A percentile compares a stretch with the other conserved stretches of the same genome.
Conservation (phyloP, 2,329 filamentous ascomycete species). For the Neopestalotiopsis clavispora region DNA sequence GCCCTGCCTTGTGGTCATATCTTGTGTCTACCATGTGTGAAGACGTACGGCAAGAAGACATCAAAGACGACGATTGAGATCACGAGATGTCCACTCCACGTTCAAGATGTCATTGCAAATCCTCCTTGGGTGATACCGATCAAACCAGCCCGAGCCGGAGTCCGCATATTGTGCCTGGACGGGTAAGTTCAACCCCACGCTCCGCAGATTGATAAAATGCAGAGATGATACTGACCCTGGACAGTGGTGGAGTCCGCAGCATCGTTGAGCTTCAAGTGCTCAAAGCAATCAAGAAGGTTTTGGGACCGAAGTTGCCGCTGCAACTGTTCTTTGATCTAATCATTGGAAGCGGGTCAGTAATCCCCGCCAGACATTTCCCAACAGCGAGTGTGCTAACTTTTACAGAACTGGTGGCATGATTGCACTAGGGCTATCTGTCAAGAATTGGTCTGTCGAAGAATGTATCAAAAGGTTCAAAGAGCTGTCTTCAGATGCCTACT, state of each 20-base stretch:
- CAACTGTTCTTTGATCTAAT: constrained; percentile 38
- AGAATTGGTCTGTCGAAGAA: constrained; percentile 35
- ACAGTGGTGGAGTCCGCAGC: constrained; percentile 33
- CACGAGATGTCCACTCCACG: constrained; percentile 33
- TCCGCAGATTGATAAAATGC: neutral
- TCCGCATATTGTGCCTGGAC: constrained; percentile 33
- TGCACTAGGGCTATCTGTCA: constrained; percentile 34
- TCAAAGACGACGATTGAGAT: constrained; percentile 36
- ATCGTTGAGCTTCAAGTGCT: constrained; percentile 35
- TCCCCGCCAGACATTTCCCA: constrained; percentile 11
- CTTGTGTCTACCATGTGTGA: constrained; percentile 33
- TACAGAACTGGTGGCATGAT: constrained; percentile 35
- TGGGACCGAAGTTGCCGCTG: constrained; percentile 33
- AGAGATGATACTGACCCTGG: neutral
- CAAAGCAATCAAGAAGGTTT: constrained; percentile 31
- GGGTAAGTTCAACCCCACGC: constrained; percentile 26
- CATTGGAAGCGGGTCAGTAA: constrained; percentile 33
- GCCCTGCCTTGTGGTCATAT: constrained; percentile 36
- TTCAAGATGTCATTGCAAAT: constrained; percentile 31
- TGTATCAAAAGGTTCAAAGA: constrained; percentile 36
- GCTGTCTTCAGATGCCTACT: constrained; percentile 32
- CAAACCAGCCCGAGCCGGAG: constrained; percentile 33
- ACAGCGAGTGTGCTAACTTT: neutral
- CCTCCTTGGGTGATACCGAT: constrained; percentile 34
- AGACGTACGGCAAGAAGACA: constrained; percentile 33